Conservation (phyloP, 2,329 filamentous ascomycete species). For the Neonectria neomacrospora region DNA sequence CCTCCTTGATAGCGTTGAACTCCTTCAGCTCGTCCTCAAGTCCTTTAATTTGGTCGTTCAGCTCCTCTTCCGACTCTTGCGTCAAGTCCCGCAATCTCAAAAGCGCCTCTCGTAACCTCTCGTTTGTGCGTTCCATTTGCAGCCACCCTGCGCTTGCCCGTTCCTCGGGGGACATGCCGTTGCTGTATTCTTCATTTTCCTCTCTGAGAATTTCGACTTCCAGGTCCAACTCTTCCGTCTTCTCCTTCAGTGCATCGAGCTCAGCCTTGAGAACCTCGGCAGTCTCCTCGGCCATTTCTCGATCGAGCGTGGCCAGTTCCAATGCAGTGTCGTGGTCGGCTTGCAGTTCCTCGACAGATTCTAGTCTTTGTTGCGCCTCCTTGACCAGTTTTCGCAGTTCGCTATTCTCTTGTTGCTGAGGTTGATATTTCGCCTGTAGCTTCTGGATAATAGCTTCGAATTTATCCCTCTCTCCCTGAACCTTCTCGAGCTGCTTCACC, state of each 20-base stretch:
- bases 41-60: conserved; percentile 78
- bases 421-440: conserved; percentile 87
- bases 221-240: conserved; percentile 84
- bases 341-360: conserved; percentile 75
- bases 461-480: conserved; percentile 80
- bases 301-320: conserved; percentile 88
- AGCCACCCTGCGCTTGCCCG: conserved; percentile 87
- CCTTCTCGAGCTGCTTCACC: conserved; percentile 79
- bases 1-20: conserved; percentile 71
- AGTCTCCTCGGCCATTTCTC: conserved; percentile 96
- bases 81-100: conserved; percentile 87
- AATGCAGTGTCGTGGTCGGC: conserved; percentile 86
- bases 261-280: conserved; percentile 85
- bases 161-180: conserved; percentile 90
- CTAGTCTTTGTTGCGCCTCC: conserved; percentile 76
- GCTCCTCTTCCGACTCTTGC: conserved; percentile 83
- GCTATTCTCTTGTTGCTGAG: conserved; percentile 81
- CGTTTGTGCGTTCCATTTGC: conserved; percentile 91
- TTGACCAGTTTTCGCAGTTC: conserved; percentile 82
- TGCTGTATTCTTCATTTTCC: conserved; percentile 85
- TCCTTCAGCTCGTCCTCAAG: conserved; percentile 80
- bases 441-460: conserved; percentile 90
- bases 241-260: conserved; percentile 78
- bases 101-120: conserved; percentile 86
- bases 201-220: conserved; percentile 88